These are phyloP conservation scores for Ceratocystis eucalypticola DNA, from an alignment of 2,329 filamentous ascomycete species.

Conservation along the genomic window DNA sequence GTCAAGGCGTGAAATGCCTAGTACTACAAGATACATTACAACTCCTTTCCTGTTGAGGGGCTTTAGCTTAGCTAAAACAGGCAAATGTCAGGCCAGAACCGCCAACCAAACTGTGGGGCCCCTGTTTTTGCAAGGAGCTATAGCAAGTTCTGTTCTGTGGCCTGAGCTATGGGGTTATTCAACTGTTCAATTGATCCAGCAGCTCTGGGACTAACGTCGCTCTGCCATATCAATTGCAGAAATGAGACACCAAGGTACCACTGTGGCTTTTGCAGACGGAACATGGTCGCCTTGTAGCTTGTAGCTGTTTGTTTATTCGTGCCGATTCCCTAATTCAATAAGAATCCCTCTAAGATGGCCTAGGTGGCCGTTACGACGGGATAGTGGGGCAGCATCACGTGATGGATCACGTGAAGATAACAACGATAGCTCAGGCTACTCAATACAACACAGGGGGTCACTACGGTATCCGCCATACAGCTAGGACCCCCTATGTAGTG, in stretches of 20 bases:
- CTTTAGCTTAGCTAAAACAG: conserved; percentile 7
- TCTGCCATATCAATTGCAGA: neutral
- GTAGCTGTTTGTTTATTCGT: neutral
- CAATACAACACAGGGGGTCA: no score
- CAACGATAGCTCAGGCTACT: no score
- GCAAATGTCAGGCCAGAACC: neutral
- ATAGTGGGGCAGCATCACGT: neutral
- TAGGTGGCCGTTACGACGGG: conserved; percentile 17
- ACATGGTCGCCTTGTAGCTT: neutral
- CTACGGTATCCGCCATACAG: no score
- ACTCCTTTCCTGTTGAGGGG: neutral
- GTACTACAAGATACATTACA: no score
- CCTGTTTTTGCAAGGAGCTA: neutral
- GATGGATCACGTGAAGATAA: neutral
- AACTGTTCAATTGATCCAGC: no score
- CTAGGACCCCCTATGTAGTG: no score
- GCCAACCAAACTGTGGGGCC: conserved; percentile 8
- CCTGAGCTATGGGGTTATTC: neutral
- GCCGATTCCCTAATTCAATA: neutral
- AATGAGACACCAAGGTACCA: no score
- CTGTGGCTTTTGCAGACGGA: neutral
- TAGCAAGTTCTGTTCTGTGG: neutral
- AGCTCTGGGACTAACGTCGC: neutral
- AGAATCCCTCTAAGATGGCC: conserved; percentile 2
- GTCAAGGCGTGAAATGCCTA: neutral